Conservation (phyloP, 768 basidiomycete genomes). For the Boletus tomentosulus region DNA sequence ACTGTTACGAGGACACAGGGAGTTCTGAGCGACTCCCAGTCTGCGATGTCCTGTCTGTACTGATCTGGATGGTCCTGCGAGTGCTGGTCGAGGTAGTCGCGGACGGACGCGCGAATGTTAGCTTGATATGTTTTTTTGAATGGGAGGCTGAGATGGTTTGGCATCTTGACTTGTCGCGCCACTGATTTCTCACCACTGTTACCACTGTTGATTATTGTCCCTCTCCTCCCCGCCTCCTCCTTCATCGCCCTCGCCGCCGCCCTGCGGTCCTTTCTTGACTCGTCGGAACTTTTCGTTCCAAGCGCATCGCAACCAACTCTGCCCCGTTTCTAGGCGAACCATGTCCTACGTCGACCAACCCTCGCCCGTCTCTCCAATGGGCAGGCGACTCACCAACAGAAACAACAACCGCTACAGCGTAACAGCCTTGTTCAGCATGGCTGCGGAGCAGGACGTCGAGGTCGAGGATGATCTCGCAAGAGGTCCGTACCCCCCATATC, state of each 20-base stretch:
- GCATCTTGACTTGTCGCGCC: slow-evolving; percentile 43
- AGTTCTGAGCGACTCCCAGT: slow-evolving; percentile 65
- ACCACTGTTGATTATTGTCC: slow-evolving; percentile 11
- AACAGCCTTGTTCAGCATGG: slow-evolving; percentile 94
- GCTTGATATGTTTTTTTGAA: slow-evolving; percentile 65
- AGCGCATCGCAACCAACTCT: not conserved
- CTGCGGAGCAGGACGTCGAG: slow-evolving; percentile 97
- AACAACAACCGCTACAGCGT: slow-evolving; percentile 97
- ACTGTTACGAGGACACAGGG: slow-evolving; percentile 45
- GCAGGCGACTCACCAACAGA: slow-evolving; percentile 79
- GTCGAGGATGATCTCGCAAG: slow-evolving; percentile 95
- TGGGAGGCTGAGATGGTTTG: slow-evolving; percentile 72
- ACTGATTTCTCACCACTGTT: slow-evolving; percentile 2
- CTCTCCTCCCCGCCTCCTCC: slow-evolving; percentile 3
- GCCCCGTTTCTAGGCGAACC: slow-evolving; percentile 21
- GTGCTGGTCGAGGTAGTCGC: slow-evolving; percentile 65
- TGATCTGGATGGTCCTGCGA: slow-evolving; percentile 78
- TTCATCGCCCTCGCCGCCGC: not conserved
- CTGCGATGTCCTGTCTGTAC: slow-evolving; percentile 71
- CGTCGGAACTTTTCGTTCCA: slow-evolving; percentile 9
- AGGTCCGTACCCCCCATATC: slow-evolving; percentile 48
- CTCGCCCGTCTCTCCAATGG: slow-evolving; percentile 57
- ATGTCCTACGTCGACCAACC: slow-evolving; percentile 65
- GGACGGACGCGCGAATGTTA: slow-evolving; percentile 50
- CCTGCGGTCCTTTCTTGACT: not conserved